A percentile compares a stretch with the other conserved stretches of the same genome.
Evolutionary conservation across 768 basidiomycete genomes (phyloP).

Genomic region (Pulveroboletus ravenelii): DNA sequence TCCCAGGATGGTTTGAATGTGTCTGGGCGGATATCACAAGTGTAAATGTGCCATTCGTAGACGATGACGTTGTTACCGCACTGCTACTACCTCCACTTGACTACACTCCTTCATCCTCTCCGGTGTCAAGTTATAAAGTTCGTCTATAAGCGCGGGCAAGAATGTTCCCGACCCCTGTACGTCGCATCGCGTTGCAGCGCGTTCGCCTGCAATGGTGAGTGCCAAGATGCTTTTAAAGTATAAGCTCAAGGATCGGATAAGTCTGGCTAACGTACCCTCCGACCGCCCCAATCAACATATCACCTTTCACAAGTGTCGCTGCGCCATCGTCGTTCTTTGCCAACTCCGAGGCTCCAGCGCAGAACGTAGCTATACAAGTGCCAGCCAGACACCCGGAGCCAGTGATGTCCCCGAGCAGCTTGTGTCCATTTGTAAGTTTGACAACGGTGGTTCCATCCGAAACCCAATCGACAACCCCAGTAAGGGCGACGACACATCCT

Average conservation of each 20-base stretch:
- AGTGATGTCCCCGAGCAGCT: slow-evolving; percentile 73
- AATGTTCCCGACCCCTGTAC: slow-evolving; percentile 64
- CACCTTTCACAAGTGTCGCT: slow-evolving; percentile 59
- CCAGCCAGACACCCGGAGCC: slow-evolving; percentile 87
- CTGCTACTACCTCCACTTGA: slow-evolving; percentile 25
- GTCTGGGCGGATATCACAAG: background rate
- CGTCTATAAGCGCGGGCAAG: slow-evolving; percentile 61
- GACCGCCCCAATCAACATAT: slow-evolving; percentile 72
- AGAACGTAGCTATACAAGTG: slow-evolving; percentile 74
- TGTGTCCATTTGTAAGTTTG: slow-evolving; percentile 70
- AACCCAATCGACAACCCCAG: slow-evolving; percentile 76
- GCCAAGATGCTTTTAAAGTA: slow-evolving; percentile 43
- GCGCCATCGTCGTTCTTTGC: slow-evolving; percentile 25
- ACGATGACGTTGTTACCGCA: background rate
- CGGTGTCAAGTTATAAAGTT: slow-evolving; percentile 43
- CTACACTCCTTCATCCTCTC: slow-evolving; percentile 29
- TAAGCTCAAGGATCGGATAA: slow-evolving; percentile 2
- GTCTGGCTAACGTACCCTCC: slow-evolving; percentile 53
- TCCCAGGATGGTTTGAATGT: background rate
- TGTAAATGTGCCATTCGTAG: background rate
- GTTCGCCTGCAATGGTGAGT: slow-evolving; percentile 57
- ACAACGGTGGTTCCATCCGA: slow-evolving; percentile 74
- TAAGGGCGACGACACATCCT: slow-evolving; percentile 81
- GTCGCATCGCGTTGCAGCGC: slow-evolving; percentile 46
- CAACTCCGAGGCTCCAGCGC: slow-evolving; percentile 57